Evolutionary conservation across 1,284 basidiomycete genomes (phyloP).

Genomic region (Albatrellus sp.): DNA sequence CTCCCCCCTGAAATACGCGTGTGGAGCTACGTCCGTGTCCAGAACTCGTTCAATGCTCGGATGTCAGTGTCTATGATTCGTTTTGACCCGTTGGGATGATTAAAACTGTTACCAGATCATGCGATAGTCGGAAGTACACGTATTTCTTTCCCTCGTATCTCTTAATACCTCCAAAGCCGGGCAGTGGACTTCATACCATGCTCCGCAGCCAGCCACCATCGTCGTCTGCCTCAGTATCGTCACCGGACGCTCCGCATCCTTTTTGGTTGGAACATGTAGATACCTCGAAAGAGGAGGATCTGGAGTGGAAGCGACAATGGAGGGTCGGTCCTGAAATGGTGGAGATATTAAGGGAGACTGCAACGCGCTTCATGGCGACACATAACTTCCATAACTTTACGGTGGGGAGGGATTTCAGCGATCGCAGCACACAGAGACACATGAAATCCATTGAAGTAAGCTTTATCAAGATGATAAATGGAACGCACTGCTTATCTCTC

Average conservation of each 20-base stretch:
- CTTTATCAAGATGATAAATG: background rate
- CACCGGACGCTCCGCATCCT: conserved; percentile 15
- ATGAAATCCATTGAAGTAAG: conserved; percentile 78
- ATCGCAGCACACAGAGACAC: conserved; percentile 69
- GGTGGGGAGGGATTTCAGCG: conserved; percentile 74
- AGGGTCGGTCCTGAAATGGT: conserved; percentile 46
- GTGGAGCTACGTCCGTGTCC: conserved; percentile 81
- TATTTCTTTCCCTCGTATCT: conserved; percentile 95
- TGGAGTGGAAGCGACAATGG: conserved; percentile 55
- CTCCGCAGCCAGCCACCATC: conserved; percentile 21
- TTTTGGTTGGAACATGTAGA: conserved; percentile 35
- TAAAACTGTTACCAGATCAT: conserved; percentile 37
- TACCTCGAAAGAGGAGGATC: conserved; percentile 35
- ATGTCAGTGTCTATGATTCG: conserved; percentile 36
- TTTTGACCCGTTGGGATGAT: background rate
- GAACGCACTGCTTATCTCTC: background rate
- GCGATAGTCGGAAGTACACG: conserved; percentile 93
- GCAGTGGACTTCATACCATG: conserved; percentile 44
- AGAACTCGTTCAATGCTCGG: conserved; percentile 90
- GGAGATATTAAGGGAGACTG: conserved; percentile 40
- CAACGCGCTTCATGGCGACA: conserved; percentile 63
- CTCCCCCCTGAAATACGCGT: conserved; percentile 87
- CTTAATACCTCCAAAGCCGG: conserved; percentile 83
- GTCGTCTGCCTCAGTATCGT: conserved; percentile 7
- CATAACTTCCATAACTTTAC: conserved; percentile 99